A percentile compares a stretch with the other conserved stretches of the same genome.
These are phyloP conservation scores for Clathrus columnatus DNA, from an alignment of 768 basidiomycete species.

Conservation along the genomic window DNA sequence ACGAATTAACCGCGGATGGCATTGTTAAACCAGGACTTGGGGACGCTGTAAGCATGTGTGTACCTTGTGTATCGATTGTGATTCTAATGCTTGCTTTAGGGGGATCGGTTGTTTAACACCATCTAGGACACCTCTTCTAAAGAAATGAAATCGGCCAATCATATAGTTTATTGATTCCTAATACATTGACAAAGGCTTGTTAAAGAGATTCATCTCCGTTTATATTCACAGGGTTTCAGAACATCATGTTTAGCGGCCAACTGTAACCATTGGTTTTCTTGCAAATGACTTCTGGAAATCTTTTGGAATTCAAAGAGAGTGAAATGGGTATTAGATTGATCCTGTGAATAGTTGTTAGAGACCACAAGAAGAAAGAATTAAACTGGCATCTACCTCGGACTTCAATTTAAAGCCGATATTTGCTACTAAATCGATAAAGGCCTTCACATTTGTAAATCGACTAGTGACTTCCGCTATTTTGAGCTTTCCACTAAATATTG, in stretches of 20 bases:
- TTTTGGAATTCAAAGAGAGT: conserved; percentile 75
- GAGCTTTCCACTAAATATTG: conserved; percentile 61
- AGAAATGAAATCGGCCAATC: too few relatives aligned
- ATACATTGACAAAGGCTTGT: background rate
- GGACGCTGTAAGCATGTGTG: conserved; percentile 59
- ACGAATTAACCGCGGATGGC: conserved; percentile 61
- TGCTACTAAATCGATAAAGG: conserved; percentile 54
- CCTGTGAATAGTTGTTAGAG: conserved; percentile 35
- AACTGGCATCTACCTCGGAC: conserved; percentile 51
- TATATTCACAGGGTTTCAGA: conserved; percentile 90
- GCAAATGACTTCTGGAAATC: conserved; percentile 33
- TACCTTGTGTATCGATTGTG: background rate
- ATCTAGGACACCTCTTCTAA: conserved; percentile 17
- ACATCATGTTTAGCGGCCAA: conserved; percentile 44
- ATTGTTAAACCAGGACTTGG: conserved; percentile 87
- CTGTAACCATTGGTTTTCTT: conserved; percentile 51
- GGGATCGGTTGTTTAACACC: conserved; percentile 80
- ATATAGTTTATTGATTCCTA: too few relatives aligned
- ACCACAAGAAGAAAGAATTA: background rate
- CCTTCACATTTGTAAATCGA: conserved; percentile 60
- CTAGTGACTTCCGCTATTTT: conserved; percentile 88
- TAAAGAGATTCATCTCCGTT: conserved; percentile 50
- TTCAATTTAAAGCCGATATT: conserved; percentile 67
- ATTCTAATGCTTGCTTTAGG: conserved; percentile 33
- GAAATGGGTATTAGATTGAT: conserved; percentile 78